phyloP scores from a whole-genome alignment of 2,329 filamentous ascomycete species.

The Ceratocystis diversiconidia region DNA sequence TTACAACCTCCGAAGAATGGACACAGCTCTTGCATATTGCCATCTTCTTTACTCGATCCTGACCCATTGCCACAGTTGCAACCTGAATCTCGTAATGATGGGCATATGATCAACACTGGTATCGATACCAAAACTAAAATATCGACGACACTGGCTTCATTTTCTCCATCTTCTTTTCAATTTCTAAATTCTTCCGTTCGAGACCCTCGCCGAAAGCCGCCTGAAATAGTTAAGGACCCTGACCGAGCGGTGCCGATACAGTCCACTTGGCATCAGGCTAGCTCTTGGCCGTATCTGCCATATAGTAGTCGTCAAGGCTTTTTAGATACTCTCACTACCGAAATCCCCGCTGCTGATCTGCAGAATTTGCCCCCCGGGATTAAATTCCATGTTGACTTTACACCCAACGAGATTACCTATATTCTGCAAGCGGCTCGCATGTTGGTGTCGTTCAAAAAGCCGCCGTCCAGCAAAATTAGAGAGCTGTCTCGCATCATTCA shows the following conservation, averaged over 20 bases:
- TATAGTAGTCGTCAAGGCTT: background rate
- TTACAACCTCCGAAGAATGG: background rate
- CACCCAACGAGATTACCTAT: constrained; percentile 26
- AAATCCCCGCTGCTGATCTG: background rate
- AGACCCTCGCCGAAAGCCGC: background rate
- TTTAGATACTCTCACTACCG: background rate
- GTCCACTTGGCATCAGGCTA: background rate
- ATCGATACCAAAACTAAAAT: too few species aligned
- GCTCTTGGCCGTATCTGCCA: constrained; percentile 7
- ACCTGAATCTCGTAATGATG: too few species aligned
- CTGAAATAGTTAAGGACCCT: background rate
- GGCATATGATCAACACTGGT: background rate
- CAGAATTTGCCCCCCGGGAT: background rate
- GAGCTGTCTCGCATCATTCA: constrained; percentile 20
- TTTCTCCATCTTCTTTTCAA: background rate
- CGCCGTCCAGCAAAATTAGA: constrained; percentile 12
- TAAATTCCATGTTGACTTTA: constrained; percentile 33
- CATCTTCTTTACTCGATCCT: background rate
- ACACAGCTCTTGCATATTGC: background rate
- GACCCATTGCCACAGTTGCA: background rate
- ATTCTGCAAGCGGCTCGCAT: constrained; percentile 17
- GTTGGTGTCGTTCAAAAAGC: constrained; percentile 11
- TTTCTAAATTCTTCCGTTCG: background rate
- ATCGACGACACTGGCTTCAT: too few species aligned
- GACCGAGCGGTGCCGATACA: background rate